A percentile compares a stretch with the other conserved stretches of the same genome.
phyloP scores from a whole-genome alignment of 305 asterid genomes.

The Fraxinus albicans region DNA sequence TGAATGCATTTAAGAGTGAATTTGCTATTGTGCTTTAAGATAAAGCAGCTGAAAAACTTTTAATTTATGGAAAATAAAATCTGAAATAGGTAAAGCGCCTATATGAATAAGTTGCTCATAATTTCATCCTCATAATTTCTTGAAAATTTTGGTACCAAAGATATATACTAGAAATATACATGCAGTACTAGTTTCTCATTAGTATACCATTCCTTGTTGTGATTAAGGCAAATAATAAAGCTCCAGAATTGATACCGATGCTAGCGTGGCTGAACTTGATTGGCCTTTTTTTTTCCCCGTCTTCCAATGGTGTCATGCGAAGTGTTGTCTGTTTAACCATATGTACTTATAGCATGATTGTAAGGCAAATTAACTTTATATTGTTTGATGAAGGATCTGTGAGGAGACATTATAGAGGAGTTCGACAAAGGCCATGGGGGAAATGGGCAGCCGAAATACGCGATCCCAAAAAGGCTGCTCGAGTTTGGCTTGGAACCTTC shows the following conservation, averaged over 20 bases:
- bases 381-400: constrained; percentile 28
- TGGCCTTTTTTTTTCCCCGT: too few species aligned
- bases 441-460: constrained; percentile 92
- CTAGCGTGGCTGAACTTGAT: too few species aligned
- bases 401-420: constrained; percentile 73
- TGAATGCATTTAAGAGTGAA: not conserved
- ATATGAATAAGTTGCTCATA: not conserved
- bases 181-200: not conserved
- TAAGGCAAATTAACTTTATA: not conserved
- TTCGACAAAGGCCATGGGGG: constrained; percentile 86
- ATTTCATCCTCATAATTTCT: not conserved
- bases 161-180: not conserved
- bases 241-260: too few species aligned
- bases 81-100: not conserved
- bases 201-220: not conserved
- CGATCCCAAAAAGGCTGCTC: constrained; percentile 75
- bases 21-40: not conserved
- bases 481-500: constrained; percentile 85
- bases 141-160: not conserved
- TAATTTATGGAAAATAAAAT: not conserved
- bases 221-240: not conserved
- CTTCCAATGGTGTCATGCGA: too few species aligned
- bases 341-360: not conserved
- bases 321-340: too few species aligned
- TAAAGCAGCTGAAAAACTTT: not conserved